Evolutionary conservation across 2,329 filamentous ascomycete genomes (phyloP).

Genomic region (Hortaea werneckii): DNA sequence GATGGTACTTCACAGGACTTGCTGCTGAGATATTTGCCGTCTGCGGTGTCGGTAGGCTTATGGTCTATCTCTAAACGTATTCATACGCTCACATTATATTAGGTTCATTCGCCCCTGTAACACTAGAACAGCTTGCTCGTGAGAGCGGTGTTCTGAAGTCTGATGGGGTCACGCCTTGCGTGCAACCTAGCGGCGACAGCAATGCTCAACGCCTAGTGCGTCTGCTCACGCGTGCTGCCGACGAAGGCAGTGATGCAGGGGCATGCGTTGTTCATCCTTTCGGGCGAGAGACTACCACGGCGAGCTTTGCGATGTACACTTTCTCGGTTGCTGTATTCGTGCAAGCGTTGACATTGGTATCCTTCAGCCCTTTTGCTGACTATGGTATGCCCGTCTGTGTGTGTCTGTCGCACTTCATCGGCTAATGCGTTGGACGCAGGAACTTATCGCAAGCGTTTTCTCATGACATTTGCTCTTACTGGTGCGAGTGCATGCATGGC

Average conservation of each 20-base stretch:
- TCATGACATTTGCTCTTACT: constrained; percentile 73
- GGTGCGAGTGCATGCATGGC: constrained; percentile 78
- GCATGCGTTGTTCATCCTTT: constrained; percentile 75
- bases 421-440: not conserved
- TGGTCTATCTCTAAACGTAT: not conserved
- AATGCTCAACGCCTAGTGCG: not conserved
- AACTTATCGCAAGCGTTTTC: constrained; percentile 69
- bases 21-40: constrained; percentile 96
- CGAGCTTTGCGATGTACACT: constrained; percentile 96
- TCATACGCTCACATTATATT: too few relatives aligned
- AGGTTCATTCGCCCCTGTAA: constrained; percentile 86
- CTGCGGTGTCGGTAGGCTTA: constrained; percentile 51
- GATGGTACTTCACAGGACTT: constrained; percentile 34
- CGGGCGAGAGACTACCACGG: constrained; percentile 82
- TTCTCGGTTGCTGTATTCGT: constrained; percentile 86
- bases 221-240: not conserved
- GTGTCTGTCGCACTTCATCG: not conserved
- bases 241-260: constrained; percentile 20
- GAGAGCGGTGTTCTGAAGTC: constrained; percentile 80
- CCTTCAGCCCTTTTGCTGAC: constrained; percentile 90
- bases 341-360: constrained; percentile 84
- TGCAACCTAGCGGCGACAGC: not conserved
- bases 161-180: constrained; percentile 65
- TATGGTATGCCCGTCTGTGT: constrained; percentile 49
- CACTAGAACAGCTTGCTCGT: constrained; percentile 83